A percentile compares a stretch with the other conserved stretches of the same genome.
phyloP scores from a whole-genome alignment of 2,329 filamentous ascomycete genomes.

The Ophiostoma sp. region DNA sequence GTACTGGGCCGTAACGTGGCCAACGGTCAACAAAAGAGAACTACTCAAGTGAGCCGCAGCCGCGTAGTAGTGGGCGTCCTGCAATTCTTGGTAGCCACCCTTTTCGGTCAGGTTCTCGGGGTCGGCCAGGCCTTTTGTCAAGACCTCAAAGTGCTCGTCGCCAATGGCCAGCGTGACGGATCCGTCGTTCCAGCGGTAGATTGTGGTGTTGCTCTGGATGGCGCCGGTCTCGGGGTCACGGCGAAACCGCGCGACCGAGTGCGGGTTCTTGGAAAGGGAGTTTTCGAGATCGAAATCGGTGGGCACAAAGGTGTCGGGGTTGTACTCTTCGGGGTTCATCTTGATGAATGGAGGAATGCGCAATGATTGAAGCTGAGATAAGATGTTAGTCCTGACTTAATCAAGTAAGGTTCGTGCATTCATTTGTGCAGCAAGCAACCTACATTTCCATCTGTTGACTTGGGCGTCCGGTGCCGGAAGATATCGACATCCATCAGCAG shows the following conservation, averaged over 20 bases:
- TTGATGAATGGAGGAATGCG: conserved; percentile 72
- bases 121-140: conserved; percentile 68
- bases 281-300: conserved; percentile 56
- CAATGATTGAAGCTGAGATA: conserved; percentile 62
- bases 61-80: conserved; percentile 75
- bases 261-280: conserved; percentile 55
- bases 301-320: conserved; percentile 65
- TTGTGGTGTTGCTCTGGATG: conserved; percentile 71
- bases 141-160: conserved; percentile 72
- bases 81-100: conserved; percentile 57
- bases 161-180: conserved; percentile 75
- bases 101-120: conserved; percentile 48
- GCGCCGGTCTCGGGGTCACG: conserved; percentile 64
- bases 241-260: conserved; percentile 69
- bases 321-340: conserved; percentile 67
- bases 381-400: background rate
- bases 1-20: conserved; percentile 73
- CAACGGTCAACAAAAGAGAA: conserved; percentile 69
- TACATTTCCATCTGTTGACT: conserved; percentile 70
- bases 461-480: conserved; percentile 68
- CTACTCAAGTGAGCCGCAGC: conserved; percentile 69
- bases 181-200: conserved; percentile 78
- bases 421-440: conserved; percentile 32
- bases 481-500: conserved; percentile 65
- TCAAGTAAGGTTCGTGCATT: background rate